A percentile compares a stretch with the other conserved stretches of the same genome.
Conservation (phyloP, 2,329 filamentous ascomycete species). For the Trichophyton simii region DNA sequence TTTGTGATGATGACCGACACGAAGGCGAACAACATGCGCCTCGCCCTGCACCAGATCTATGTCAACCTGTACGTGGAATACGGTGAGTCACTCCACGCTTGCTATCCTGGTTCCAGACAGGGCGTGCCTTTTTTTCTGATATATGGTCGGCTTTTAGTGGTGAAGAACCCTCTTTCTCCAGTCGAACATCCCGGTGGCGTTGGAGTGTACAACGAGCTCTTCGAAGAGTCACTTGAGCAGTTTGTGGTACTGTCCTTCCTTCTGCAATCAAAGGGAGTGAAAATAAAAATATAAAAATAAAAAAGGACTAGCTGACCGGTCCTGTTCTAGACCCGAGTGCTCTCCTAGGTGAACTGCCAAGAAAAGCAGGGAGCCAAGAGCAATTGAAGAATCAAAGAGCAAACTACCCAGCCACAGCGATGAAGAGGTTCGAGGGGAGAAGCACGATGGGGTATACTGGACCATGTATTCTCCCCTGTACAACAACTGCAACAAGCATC, state of each 20-base stretch:
- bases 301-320: not conserved
- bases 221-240: constrained; percentile 45
- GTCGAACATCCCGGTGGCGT: constrained; percentile 49
- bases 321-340: constrained; percentile 9
- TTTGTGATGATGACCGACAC: constrained; percentile 95
- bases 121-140: not conserved
- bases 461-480: not conserved
- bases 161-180: constrained; percentile 52
- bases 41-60: constrained; percentile 94
- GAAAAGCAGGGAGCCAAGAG: not conserved
- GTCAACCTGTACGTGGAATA: constrained; percentile 98
- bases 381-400: not conserved
- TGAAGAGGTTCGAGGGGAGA: not conserved
- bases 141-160: constrained; percentile 31
- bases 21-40: constrained; percentile 75
- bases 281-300: too few species aligned
- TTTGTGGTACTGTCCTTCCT: constrained; percentile 32
- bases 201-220: constrained; percentile 53
- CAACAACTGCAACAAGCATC: not conserved
- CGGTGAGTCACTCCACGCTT: constrained; percentile 36
- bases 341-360: constrained; percentile 5
- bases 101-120: not conserved
- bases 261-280: not conserved
- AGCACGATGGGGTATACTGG: not conserved
- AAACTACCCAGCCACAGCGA: not conserved